These are phyloP conservation scores for Penicillium mononematosum DNA, from an alignment of 495 filamentous ascomycete genomes.

Conservation along the genomic window DNA sequence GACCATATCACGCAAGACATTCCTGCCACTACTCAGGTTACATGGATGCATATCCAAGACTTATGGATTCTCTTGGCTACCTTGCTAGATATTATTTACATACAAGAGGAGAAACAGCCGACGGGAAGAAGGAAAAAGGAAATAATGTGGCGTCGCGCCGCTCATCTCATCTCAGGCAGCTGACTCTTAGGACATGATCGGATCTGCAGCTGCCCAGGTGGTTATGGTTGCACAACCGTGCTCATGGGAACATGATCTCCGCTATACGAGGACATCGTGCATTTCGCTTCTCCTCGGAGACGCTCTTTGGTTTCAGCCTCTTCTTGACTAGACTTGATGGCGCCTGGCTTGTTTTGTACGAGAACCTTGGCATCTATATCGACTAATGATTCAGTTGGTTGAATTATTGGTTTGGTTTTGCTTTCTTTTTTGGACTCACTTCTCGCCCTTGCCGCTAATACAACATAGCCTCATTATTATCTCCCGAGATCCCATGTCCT, in stretches of 20 bases:
- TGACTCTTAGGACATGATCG: background rate
- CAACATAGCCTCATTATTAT: background rate
- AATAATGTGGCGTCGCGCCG: conserved; percentile 1
- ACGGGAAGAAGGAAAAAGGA: background rate
- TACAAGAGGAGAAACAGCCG: background rate
- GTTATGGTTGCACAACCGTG: background rate
- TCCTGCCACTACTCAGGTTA: no score
- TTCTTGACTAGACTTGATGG: background rate
- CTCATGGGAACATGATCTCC: conserved; percentile 1
- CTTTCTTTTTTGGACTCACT: background rate
- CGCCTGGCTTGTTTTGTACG: background rate
- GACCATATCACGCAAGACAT: background rate
- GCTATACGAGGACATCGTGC: background rate
- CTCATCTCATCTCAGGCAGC: background rate
- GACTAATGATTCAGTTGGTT: background rate
- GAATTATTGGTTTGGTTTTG: background rate
- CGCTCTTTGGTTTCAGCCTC: conserved; percentile 4
- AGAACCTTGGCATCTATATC: background rate
- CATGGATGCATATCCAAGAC: background rate
- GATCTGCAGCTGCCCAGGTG: background rate
- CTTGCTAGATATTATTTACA: background rate
- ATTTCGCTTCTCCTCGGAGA: background rate
- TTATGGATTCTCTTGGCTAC: background rate
- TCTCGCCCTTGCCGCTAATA: conserved; percentile 5
- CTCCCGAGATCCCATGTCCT: background rate